Percentiles rank a stretch among this genome's conserved stretches.
Evolutionary conservation across 1,284 basidiomycete species (phyloP).

Genomic region (Puccinia triticina): DNA sequence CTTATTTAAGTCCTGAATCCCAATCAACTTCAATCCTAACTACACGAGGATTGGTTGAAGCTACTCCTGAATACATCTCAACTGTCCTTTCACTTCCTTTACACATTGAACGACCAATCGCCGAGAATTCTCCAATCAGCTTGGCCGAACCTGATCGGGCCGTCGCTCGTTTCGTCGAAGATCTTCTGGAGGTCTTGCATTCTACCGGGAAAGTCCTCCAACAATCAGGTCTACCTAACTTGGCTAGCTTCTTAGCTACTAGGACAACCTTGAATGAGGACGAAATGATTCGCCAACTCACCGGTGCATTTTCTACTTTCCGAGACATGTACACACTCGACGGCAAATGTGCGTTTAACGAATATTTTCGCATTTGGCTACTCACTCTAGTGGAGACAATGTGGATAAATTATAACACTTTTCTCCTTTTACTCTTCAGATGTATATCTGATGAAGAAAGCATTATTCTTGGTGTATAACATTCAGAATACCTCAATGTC

Average conservation of each 20-base stretch:
- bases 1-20: conserved; percentile 24
- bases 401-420: neutral
- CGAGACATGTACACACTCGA: conserved; percentile 48
- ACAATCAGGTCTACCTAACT: conserved; percentile 32
- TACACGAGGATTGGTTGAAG: conserved; percentile 41
- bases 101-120: conserved; percentile 41
- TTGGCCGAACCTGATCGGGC: conserved; percentile 29
- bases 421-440: conserved; percentile 8
- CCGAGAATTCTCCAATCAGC: conserved; percentile 28
- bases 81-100: conserved; percentile 33
- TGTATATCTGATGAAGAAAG: conserved; percentile 39
- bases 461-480: conserved; percentile 30
- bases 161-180: conserved; percentile 15
- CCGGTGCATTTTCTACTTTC: conserved; percentile 35
- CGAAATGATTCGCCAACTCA: conserved; percentile 29
- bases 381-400: neutral
- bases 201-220: conserved; percentile 30
- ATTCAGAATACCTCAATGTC: conserved; percentile 31
- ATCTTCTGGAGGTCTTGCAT: conserved; percentile 34
- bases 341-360: neutral
- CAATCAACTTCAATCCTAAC: conserved; percentile 34
- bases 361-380: neutral
- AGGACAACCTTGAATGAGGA: conserved; percentile 33
- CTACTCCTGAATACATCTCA: conserved; percentile 30
- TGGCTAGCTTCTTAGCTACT: conserved; percentile 41